Conservation (phyloP, 2,329 filamentous ascomycete species). For the Ophiostoma sp. region DNA sequence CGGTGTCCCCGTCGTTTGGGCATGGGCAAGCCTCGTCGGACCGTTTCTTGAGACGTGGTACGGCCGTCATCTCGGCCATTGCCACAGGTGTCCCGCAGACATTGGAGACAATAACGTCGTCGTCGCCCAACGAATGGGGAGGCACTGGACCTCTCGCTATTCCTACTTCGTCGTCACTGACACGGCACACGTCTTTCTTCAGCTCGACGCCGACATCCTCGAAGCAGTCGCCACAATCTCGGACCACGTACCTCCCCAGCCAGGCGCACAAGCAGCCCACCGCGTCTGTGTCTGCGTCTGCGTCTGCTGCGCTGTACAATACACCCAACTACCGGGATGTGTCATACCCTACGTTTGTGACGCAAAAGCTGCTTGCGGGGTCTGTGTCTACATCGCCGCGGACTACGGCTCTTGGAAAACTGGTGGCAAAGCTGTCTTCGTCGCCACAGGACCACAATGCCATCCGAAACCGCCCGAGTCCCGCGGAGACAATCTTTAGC, state of each 20-base stretch:
- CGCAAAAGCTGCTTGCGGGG: slow-evolving; percentile 29
- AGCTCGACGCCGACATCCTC: slow-evolving; percentile 18
- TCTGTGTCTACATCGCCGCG: slow-evolving; percentile 24
- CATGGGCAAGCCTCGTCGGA: slow-evolving; percentile 36
- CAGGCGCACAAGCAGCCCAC: slow-evolving; percentile 11
- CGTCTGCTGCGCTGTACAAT: slow-evolving; percentile 9
- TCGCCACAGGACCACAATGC: slow-evolving; percentile 36
- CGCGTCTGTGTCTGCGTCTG: background rate
- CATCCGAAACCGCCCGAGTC: slow-evolving; percentile 51
- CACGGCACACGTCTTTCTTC: slow-evolving; percentile 19
- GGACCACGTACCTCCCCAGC: slow-evolving; percentile 12
- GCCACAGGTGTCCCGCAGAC: slow-evolving; percentile 50
- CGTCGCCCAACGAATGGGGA: slow-evolving; percentile 38
- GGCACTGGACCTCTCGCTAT: background rate
- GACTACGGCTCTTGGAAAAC: slow-evolving; percentile 13
- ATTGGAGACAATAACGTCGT: slow-evolving; percentile 38
- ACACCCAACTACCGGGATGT: slow-evolving; percentile 19
- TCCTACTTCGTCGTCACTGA: slow-evolving; percentile 15
- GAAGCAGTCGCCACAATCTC: slow-evolving; percentile 19
- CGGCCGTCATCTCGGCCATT: slow-evolving; percentile 52
- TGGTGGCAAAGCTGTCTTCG: slow-evolving; percentile 32
- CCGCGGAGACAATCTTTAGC: slow-evolving; percentile 55
- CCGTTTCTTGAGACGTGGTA: slow-evolving; percentile 48
- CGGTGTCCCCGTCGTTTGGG: slow-evolving; percentile 45
- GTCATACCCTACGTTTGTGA: slow-evolving; percentile 34